Base-by-base conservation (phyloP, 768 basidiomycete genomes). In the Boletus edulis region DNA sequence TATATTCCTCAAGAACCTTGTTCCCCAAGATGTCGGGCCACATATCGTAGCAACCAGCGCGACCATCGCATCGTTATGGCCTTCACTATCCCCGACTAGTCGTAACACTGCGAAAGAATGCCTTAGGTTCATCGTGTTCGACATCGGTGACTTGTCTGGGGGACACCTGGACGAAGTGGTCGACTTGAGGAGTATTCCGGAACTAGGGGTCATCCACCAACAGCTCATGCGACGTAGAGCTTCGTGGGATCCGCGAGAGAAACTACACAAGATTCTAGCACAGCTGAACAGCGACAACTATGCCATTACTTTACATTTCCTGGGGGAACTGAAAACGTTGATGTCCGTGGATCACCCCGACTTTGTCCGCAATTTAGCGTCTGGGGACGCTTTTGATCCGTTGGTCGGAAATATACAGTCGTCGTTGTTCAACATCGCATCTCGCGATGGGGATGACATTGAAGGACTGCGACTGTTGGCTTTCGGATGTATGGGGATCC, bases 41-140 rank as follows among this genome's bases (percentile, higher is more conserved):
- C 86, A 94, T 64, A 80, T 95, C 46, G 93, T 94, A 4, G 82
- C 89, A 5, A 96, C 93, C 0, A 91, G 87, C 39, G 94, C 96
- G 4, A 84, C 89, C 1, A 79, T 98, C 51, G 81, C 94, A 14
- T 80, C 84, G 4, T 78, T 81, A 4, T 99, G 97, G 97, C 66
- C 77, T 3, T 73, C 69, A 1, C 82, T 98, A 42, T 78, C 81
- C 15, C 50, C 73, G 0, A 61, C 68, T 12, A 82, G 84, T 43
- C 81, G 79, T 9, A 69, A 72, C 2, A 68, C 81, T 3, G 91
- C 89, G 0, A 75, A 72, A 45, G 67, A 76, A 47, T 86, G 84
- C 11, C 73, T 98, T 50, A 72, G 83, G 37, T 85, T 89, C 67
- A 79, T 94, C 49, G 78, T 95, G 58, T 70, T 85, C 34, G 83